Conservation (phyloP, 73 alveolate species). For the Paramecium sexaurelia region DNA sequence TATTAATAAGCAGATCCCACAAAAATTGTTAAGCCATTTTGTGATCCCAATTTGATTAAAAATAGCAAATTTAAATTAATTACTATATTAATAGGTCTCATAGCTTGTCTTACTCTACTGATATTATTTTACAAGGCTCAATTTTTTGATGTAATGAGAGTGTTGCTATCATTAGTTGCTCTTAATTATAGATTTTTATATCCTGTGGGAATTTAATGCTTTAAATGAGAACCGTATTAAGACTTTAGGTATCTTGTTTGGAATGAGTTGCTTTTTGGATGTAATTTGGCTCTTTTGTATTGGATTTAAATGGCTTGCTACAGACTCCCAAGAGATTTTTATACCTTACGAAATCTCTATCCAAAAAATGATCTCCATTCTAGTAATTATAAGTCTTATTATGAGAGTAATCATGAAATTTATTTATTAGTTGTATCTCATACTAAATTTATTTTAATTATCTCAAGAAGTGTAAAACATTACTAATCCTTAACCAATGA, state of each 20-base stretch:
- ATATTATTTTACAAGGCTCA: slow-evolving; percentile 9
- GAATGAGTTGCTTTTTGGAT: background rate
- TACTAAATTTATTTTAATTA: slow-evolving; percentile 3
- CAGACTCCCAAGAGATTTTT: background rate
- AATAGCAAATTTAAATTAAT: background rate
- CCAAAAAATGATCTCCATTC: background rate
- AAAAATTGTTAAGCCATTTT: background rate
- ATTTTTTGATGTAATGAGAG: slow-evolving; percentile 29
- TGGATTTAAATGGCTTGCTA: background rate
- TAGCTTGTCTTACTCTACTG: slow-evolving; percentile 7
- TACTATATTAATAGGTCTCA: background rate
- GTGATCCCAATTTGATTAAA: slow-evolving; percentile 1
- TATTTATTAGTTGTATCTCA: background rate
- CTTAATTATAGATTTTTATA: slow-evolving; percentile 4
- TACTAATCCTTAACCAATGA: background rate
- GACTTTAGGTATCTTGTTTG: slow-evolving; percentile 27
- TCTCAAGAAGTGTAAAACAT: background rate
- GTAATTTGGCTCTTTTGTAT: background rate
- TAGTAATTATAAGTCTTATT: background rate
- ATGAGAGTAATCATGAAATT: background rate
- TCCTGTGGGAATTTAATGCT: background rate
- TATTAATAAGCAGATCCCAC: background rate
- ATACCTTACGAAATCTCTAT: slow-evolving; percentile 14
- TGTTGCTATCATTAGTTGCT: background rate
- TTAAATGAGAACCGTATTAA: slow-evolving; percentile 14